phyloP scores from a whole-genome alignment of 768 basidiomycete species.

The Solioccasus polychromus region DNA sequence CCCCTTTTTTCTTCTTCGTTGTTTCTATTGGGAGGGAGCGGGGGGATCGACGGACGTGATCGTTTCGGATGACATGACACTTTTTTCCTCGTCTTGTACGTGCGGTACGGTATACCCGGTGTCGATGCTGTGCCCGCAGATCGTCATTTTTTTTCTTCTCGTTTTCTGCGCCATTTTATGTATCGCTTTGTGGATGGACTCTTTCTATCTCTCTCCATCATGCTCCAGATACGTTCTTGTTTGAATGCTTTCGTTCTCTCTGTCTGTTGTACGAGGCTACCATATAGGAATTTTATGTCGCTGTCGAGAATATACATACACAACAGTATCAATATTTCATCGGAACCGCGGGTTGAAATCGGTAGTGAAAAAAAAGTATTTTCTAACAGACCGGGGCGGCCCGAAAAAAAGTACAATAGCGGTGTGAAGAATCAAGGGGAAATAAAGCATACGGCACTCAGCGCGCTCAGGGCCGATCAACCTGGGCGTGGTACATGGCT shows the following conservation, averaged over 20 bases:
- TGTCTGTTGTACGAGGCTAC: conserved; percentile 7
- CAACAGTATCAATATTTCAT: too few species aligned
- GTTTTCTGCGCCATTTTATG: conserved; percentile 7
- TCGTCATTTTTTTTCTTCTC: neutral
- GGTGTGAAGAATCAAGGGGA: too few species aligned
- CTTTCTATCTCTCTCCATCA: neutral
- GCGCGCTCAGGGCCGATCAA: neutral
- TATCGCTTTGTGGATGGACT: conserved; percentile 7
- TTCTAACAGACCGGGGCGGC: too few species aligned
- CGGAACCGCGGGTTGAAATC: too few species aligned
- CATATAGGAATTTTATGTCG: conserved; percentile 24
- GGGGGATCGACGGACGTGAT: neutral
- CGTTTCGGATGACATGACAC: neutral
- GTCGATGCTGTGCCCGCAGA: neutral
- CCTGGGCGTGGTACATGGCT: conserved; percentile 26
- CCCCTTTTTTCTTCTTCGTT: neutral
- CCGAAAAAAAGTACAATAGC: too few species aligned
- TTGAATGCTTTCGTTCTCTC: neutral
- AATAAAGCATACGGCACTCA: neutral
- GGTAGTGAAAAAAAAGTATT: too few species aligned
- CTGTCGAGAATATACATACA: neutral
- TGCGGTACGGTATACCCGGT: neutral
- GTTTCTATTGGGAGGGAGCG: too few species aligned
- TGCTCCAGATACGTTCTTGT: neutral
- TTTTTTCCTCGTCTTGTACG: neutral